Evolutionary conservation across 2,329 filamentous ascomycete species (phyloP).

Genomic region (Fusarium setosum): DNA sequence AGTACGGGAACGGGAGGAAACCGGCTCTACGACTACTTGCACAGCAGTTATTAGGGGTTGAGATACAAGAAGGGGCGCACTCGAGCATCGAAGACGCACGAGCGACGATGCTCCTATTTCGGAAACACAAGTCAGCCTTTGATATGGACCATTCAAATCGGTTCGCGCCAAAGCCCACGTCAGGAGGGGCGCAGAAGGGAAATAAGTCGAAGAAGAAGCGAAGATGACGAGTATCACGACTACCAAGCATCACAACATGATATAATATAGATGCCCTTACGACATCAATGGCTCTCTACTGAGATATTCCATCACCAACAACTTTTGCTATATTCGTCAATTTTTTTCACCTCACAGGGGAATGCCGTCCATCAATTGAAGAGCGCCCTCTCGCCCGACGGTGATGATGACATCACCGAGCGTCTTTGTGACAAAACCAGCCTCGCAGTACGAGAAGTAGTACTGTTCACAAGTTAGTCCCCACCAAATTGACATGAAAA

Average conservation of each 20-base stretch:
- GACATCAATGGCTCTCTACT: slow-evolving; percentile 1
- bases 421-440: slow-evolving; percentile 78
- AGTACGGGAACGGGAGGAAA: slow-evolving; percentile 74
- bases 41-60: slow-evolving; percentile 66
- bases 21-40: slow-evolving; percentile 73
- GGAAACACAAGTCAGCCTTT: slow-evolving; percentile 84
- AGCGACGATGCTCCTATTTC: slow-evolving; percentile 90
- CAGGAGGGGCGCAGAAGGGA: slow-evolving; percentile 45
- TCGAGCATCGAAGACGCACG: slow-evolving; percentile 83
- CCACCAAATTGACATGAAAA: slow-evolving; percentile 4
- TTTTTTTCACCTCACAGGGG: slow-evolving; percentile 60
- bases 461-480: slow-evolving; percentile 58
- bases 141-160: slow-evolving; percentile 82
- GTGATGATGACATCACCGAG: slow-evolving; percentile 80
- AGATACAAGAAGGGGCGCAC: slow-evolving; percentile 73
- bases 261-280: slow-evolving; percentile 35
- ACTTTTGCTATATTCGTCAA: neutral
- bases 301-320: neutral
- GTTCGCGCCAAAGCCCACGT: slow-evolving; percentile 58
- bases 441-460: slow-evolving; percentile 82
- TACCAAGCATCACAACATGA: neutral
- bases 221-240: slow-evolving; percentile 27
- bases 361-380: slow-evolving; percentile 77
- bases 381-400: slow-evolving; percentile 71
- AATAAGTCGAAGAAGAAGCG: slow-evolving; percentile 57